Evolutionary conservation across 805 yeast genomes (phyloP), one percentile per base, ranked within the genome.

Genomic region (Pichia phayaonensis): DNA sequence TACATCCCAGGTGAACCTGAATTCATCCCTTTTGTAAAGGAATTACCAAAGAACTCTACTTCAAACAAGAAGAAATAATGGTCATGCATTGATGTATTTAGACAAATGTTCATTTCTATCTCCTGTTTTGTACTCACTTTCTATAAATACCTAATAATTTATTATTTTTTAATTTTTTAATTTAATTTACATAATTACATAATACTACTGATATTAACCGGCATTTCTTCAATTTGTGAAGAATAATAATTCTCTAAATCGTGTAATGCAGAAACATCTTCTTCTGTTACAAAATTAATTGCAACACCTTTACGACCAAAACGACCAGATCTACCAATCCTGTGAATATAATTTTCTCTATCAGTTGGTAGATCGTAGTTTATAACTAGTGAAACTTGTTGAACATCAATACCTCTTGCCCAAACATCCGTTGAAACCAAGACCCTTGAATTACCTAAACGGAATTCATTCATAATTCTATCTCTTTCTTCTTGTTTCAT

Each of bases 291-390:
- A 65, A 92, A 86, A 76, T 90, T 94, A 68, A 92, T 86, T 55
- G 98, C 97, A 56, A 88, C 92, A 76, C 99, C 99, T 75, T 90
- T 92, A 72, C 99, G 82, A 68, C 99, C 99, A 76, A 92, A 92
- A 72, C 99, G 84, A 65, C 99, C 99, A 61, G 95, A 88, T 75
- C 99, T 83, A 71, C 99, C 99, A 64, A 92, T 95, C 75, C 99
- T 81, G 74, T 92, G 99, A 64, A 92, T 86, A 70, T 94, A 92
- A 76, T 88, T 90, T 72, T 90, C 97, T 70, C 86, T 82, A 74
- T 84, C 86, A 59, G 81, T 76, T 42, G 97, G 97, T 61, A 90
- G 73, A 71, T 90, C 98, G 74, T 89, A 90, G 77, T 90, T 90
- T 59, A 90, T 87, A 56, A 90, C 98, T 59, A 92, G 77, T 31